Base-by-base conservation (phyloP, 2,329 filamentous ascomycete species). In the Phoma sp. region DNA sequence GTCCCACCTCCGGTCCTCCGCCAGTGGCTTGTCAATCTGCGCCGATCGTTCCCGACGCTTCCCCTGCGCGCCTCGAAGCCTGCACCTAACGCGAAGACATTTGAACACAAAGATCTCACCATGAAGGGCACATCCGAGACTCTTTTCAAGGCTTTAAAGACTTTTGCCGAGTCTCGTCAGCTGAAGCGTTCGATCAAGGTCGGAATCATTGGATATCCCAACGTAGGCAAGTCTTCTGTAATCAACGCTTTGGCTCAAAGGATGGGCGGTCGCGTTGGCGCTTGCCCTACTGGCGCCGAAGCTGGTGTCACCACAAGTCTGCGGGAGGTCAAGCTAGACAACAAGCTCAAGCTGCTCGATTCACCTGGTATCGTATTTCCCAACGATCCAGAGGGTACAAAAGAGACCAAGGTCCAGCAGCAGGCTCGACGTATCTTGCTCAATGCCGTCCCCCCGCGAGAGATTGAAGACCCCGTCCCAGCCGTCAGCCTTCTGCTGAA, bases 341-440 rank as follows among this genome's bases (percentile, higher is more conserved):
- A 88, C 82, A 96, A 95, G 78, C 84, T 97, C 48, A 96, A 92
- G 64, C 84, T 97, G 39, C 89, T 97, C 68, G 93, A 97, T 78
- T 96, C 93, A 0, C 93, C 93, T 33, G 93, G 93, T 68, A 96
- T 97, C 64, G 91, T 97, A 55, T 97, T 97, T 82, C 92, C 93
- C 7, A 90, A 87, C 24, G 70, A 78, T 7, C 53, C 68, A 6
- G 80, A 86, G 36, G 74, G 75, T 32, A 68, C 72, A 23, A 77
- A 78, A 53, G 75, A 74, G 5, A 78, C 75, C 32, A 80, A 82
- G 67, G 87, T 91, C 66, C 89, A 91, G 35, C 89, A 95, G 57
- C 80, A 85, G 73, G 92, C 93, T 25, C 86, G 92, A 67, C 84
- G 96, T 22, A 86, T 96, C 50, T 87, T 97, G 37, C 84, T 97